Percentiles rank a stretch among this genome's conserved stretches.
phyloP scores from a whole-genome alignment of 148 eudicot genomes.

The Talinum fruticosum region DNA sequence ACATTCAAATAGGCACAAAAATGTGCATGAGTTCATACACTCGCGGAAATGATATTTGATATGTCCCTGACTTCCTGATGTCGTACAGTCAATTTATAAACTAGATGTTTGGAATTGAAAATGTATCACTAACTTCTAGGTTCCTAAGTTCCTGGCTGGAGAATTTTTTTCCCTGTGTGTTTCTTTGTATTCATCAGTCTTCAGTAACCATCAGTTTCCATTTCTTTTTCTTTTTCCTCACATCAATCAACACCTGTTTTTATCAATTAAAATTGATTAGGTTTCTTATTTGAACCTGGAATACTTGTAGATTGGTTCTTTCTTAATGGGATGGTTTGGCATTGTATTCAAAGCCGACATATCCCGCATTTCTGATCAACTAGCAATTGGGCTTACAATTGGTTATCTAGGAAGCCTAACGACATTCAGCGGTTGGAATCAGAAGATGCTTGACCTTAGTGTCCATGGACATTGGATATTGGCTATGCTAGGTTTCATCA shows the following conservation, averaged over 20 bases:
- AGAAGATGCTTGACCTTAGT: conserved; percentile 86
- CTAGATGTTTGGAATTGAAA: neutral
- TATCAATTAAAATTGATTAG: neutral
- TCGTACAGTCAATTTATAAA: no score
- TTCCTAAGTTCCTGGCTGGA: neutral
- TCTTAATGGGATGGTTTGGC: conserved; percentile 98
- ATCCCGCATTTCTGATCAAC: conserved; percentile 47
- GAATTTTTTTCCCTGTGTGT: neutral
- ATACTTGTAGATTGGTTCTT: conserved; percentile 67
- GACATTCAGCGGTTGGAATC: conserved; percentile 97
- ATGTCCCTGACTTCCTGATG: neutral
- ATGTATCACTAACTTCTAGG: neutral
- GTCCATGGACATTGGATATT: conserved; percentile 70
- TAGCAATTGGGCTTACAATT: conserved; percentile 73
- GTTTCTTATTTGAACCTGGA: neutral
- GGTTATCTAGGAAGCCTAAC: conserved; percentile 96
- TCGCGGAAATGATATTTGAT: neutral
- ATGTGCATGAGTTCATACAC: neutral
- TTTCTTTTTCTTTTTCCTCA: neutral
- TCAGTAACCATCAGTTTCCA: neutral
- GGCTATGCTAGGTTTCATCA: conserved; percentile 51
- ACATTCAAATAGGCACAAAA: neutral
- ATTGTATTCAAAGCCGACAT: conserved; percentile 73
- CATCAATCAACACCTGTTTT: neutral
- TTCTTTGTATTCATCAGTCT: neutral